phyloP scores from a whole-genome alignment of 2,329 filamentous ascomycete genomes.

The Domatiomyces catenatus region DNA sequence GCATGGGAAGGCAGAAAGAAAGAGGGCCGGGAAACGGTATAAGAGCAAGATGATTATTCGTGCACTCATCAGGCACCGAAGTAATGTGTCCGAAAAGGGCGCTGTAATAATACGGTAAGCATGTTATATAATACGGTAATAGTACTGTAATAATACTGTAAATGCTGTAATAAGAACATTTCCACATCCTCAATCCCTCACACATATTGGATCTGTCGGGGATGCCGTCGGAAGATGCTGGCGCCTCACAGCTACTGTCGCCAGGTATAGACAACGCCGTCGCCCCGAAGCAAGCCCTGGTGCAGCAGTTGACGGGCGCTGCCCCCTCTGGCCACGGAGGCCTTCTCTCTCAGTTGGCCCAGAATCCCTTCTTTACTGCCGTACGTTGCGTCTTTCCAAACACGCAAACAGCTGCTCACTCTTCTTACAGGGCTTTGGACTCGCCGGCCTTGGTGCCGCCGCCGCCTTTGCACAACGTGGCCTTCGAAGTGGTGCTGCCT shows the following conservation, averaged over 20 bases:
- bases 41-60: neutral
- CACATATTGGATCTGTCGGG: neutral
- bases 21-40: neutral
- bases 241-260: neutral
- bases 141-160: too few species aligned
- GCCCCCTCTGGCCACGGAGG: constrained; percentile 22
- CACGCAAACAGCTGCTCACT: neutral
- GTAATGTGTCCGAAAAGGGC: too few species aligned
- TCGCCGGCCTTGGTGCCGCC: constrained; percentile 72
- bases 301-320: constrained; percentile 8
- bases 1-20: constrained; percentile 8
- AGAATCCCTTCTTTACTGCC: constrained; percentile 36
- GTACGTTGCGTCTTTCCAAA: constrained; percentile 19
- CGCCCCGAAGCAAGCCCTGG: constrained; percentile 11
- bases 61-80: too few species aligned
- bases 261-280: constrained; percentile 1
- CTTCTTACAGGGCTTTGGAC: constrained; percentile 55
- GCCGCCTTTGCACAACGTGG: constrained; percentile 69
- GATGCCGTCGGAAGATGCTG: neutral
- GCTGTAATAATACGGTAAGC: too few species aligned
- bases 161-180: too few species aligned
- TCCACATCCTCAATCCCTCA: too few species aligned
- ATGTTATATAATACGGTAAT: too few species aligned
- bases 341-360: constrained; percentile 30
- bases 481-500: constrained; percentile 52